Evolutionary conservation across 1,284 basidiomycete species (phyloP).

Genomic region (Ceratobasidium sp.): DNA sequence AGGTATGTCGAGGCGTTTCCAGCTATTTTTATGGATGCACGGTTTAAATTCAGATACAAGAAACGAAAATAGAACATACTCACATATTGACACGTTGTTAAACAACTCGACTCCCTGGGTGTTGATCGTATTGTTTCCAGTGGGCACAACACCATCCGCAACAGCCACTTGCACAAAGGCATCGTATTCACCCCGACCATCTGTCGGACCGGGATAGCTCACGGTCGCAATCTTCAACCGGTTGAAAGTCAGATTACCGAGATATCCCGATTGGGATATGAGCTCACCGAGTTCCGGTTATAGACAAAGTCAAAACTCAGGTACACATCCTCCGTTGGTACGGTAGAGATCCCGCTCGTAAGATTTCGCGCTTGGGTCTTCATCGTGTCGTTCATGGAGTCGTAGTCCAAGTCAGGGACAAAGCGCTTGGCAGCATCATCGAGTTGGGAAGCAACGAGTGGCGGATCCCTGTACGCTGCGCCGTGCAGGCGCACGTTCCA

Average conservation of each 20-base stretch:
- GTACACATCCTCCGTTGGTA: constrained; percentile 32
- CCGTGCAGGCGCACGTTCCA: constrained; percentile 51
- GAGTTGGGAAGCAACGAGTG: constrained; percentile 40
- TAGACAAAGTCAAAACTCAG: constrained; percentile 47
- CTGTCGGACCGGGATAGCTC: constrained; percentile 39
- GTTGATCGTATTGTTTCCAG: constrained; percentile 30
- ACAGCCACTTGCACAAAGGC: constrained; percentile 45
- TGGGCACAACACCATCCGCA: constrained; percentile 10
- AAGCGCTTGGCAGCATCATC: constrained; percentile 47
- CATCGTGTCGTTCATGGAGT: constrained; percentile 45
- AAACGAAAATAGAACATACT: background rate
- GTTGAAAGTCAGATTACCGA: background rate
- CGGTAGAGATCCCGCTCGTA: constrained; percentile 42
- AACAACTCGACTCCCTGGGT: constrained; percentile 43
- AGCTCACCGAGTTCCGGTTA: constrained; percentile 29
- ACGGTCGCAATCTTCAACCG: constrained; percentile 27
- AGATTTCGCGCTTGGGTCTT: constrained; percentile 46
- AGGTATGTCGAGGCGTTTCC: constrained; percentile 50
- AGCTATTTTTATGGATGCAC: constrained; percentile 18
- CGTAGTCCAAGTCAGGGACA: constrained; percentile 45
- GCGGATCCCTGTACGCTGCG: constrained; percentile 47
- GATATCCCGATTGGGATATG: background rate
- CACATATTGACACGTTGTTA: constrained; percentile 41
- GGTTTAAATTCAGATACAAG: background rate
- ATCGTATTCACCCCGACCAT: constrained; percentile 49